phyloP scores from a whole-genome alignment of 148 eudicot genomes.

The Amaranthus hypochondriacus region DNA sequence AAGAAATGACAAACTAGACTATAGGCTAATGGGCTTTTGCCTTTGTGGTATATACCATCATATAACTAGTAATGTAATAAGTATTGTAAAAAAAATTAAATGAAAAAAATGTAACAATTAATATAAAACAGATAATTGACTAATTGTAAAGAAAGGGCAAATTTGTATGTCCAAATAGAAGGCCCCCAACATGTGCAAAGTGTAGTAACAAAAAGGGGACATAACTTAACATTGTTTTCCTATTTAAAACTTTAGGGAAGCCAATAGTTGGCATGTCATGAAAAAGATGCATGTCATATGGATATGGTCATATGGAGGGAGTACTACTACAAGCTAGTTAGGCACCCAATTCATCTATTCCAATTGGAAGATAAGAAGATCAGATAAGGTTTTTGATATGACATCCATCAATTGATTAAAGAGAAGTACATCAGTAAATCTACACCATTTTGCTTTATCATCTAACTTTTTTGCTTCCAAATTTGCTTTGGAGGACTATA shows the following conservation, averaged over 20 bases:
- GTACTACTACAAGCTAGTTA: not conserved
- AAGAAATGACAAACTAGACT: too few relatives aligned
- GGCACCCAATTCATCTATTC: not conserved
- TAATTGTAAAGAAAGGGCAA: too few relatives aligned
- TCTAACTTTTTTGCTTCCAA: not conserved
- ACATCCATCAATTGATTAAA: not conserved
- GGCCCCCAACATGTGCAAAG: constrained; percentile 12
- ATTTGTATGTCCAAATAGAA: too few relatives aligned
- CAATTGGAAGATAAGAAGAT: constrained; percentile 4
- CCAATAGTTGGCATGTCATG: constrained; percentile 14
- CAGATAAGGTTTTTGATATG: constrained; percentile 21
- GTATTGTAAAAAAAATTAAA: not conserved
- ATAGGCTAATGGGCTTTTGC: too few relatives aligned
- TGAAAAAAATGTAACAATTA: not conserved
- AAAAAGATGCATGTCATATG: not conserved
- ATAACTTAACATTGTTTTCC: constrained; percentile 5
- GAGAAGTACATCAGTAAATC: not conserved
- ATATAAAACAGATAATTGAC: too few relatives aligned
- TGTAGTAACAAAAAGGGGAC: constrained; percentile 12
- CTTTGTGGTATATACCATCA: too few relatives aligned
- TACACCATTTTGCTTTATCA: not conserved
- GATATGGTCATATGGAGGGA: too few relatives aligned
- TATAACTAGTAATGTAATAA: too few relatives aligned
- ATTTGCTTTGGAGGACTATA: not conserved
- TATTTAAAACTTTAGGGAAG: not conserved